Evolutionary conservation across 1,139 yeast genomes (phyloP).

Genomic region (Suhomyces coccinellae): DNA sequence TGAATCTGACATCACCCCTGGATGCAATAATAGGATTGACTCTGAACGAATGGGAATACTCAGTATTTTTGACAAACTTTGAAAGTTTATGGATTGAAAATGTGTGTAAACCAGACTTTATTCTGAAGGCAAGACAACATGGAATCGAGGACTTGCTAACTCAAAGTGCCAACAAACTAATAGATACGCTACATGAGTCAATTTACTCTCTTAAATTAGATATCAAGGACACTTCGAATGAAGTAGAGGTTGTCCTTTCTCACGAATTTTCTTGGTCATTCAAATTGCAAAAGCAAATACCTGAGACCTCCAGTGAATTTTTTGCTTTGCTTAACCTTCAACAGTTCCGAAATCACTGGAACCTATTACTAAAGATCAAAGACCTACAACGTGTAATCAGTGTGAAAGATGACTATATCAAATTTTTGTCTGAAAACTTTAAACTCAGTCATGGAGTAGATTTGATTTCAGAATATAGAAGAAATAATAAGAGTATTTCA

Average conservation of each 20-base stretch:
- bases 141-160: slow-evolving; percentile 29
- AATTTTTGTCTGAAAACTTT: slow-evolving; percentile 39
- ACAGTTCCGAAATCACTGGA: slow-evolving; percentile 27
- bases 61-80: slow-evolving; percentile 31
- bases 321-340: slow-evolving; percentile 25
- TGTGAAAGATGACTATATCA: slow-evolving; percentile 36
- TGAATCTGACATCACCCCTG: background rate
- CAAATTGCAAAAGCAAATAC: slow-evolving; percentile 13
- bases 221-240: background rate
- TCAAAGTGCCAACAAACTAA: background rate
- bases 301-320: slow-evolving; percentile 16
- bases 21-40: slow-evolving; percentile 4
- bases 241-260: background rate
- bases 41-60: slow-evolving; percentile 15
- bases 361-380: slow-evolving; percentile 21
- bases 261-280: slow-evolving; percentile 26
- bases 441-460: slow-evolving; percentile 39
- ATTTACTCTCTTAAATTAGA: background rate
- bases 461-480: slow-evolving; percentile 30
- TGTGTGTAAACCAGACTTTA: slow-evolving; percentile 18
- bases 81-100: slow-evolving; percentile 30
- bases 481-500: slow-evolving; percentile 18
- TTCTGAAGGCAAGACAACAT: slow-evolving; percentile 19
- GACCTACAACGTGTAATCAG: slow-evolving; percentile 25
- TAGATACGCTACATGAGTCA: background rate